These are phyloP conservation scores for Castanopsis chinensis DNA, from an alignment of 306 rosid species.

Conservation along the genomic window DNA sequence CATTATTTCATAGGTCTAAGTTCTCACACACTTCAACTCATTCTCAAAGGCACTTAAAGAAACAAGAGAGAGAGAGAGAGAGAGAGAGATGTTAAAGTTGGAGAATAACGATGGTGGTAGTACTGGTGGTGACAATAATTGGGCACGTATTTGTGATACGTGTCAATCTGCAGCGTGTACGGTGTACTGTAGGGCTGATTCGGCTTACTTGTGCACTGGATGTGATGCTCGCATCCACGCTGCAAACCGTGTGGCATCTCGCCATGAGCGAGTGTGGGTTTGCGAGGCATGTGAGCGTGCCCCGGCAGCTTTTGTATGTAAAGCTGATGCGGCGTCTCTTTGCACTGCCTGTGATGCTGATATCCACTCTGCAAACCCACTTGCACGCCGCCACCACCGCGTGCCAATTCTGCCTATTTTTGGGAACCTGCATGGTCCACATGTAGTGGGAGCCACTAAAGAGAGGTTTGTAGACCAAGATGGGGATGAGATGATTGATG, in stretches of 20 bases:
- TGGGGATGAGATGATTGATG: slow-evolving; percentile 40
- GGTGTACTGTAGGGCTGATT: slow-evolving; percentile 65
- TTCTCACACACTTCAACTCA: neutral
- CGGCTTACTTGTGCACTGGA: slow-evolving; percentile 49
- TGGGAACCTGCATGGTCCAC: slow-evolving; percentile 37
- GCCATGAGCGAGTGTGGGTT: slow-evolving; percentile 86
- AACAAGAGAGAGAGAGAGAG: neutral
- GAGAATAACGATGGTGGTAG: slow-evolving; percentile 6
- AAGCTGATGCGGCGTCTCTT: slow-evolving; percentile 88
- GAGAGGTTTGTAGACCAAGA: slow-evolving; percentile 42
- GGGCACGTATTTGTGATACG: slow-evolving; percentile 70
- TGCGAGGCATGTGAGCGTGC: slow-evolving; percentile 90
- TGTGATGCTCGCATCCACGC: slow-evolving; percentile 70
- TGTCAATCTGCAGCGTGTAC: slow-evolving; percentile 57
- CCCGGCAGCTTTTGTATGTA: slow-evolving; percentile 81
- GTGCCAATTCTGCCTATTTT: slow-evolving; percentile 65
- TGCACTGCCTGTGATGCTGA: slow-evolving; percentile 80
- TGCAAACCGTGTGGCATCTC: slow-evolving; percentile 43
- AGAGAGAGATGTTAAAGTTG: slow-evolving; percentile 35
- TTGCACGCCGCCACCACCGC: slow-evolving; percentile 92
- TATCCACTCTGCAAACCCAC: slow-evolving; percentile 89
- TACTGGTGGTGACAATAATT: slow-evolving; percentile 1
- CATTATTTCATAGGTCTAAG: no score
- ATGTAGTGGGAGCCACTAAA: neutral
- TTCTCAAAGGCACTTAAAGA: neutral